Percentiles rank a stretch among this genome's conserved stretches.
phyloP scores from a whole-genome alignment of 176 grass and related monocot species.

The Secale cereale region DNA sequence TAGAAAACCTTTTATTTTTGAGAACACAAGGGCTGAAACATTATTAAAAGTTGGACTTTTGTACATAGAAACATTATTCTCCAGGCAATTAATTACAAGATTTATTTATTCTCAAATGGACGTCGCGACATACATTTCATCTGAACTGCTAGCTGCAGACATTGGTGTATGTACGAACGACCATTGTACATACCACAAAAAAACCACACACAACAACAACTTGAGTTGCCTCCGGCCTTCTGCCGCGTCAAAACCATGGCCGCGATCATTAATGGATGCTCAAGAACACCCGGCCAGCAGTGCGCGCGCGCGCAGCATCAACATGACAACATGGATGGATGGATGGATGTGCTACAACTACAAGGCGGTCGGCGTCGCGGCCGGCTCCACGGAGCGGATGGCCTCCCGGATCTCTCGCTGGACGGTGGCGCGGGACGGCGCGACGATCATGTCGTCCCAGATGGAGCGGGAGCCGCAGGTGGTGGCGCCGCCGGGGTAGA shows the following conservation, averaged over 20 bases:
- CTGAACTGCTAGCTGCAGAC: neutral
- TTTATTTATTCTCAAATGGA: neutral
- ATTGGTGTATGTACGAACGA: neutral
- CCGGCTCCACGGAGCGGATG: slow-evolving; percentile 34
- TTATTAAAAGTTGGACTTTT: no score
- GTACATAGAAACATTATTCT: no score
- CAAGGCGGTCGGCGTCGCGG: neutral
- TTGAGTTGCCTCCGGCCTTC: neutral
- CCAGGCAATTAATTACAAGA: neutral
- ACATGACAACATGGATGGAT: neutral
- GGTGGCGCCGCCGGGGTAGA: slow-evolving; percentile 52
- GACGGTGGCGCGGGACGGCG: slow-evolving; percentile 22
- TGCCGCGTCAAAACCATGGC: neutral
- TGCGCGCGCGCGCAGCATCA: neutral
- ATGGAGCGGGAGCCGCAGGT: slow-evolving; percentile 48
- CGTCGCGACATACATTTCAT: neutral
- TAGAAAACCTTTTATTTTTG: no score
- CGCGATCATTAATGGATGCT: neutral
- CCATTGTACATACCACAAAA: neutral
- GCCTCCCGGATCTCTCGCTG: slow-evolving; percentile 58
- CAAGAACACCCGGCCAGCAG: neutral
- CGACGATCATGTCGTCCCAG: slow-evolving; percentile 67
- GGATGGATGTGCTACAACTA: neutral
- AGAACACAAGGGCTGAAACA: no score
- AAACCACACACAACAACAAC: neutral